Evolutionary conservation across 208 protist genomes (phyloP), one percentile per base, ranked within the genome.

Genomic region (Wallacemonas sp.): DNA sequence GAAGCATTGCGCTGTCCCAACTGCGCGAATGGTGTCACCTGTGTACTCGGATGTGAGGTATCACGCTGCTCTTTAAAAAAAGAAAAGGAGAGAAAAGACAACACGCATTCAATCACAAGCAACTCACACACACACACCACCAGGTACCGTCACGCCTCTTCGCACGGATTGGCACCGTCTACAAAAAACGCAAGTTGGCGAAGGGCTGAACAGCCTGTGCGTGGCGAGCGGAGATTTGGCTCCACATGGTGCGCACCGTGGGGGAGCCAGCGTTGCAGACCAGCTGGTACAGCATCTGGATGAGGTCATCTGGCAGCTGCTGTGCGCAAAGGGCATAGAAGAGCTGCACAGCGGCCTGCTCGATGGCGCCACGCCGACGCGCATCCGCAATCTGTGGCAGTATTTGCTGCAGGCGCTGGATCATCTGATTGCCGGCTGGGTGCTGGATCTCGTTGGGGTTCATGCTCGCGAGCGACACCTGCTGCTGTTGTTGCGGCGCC

Each of bases 181-280:
- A 88, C 59, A 92, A 37, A 58, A 84, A 92, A 37, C 78, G 76
- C 41, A 89, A 66, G 38, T 85, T 83, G 27, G 68, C 38, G 66
- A 85, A 87, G 3, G 46, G 59, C 53, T 86, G 81, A 21, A 89
- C 63, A 6, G 44, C 72, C n/a, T 74, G 66, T 34, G 69, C 68
- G 54, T 85, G 73, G 6, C 57, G 65, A 34, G 83, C 53, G 17
- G 67, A 57, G 15, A 91, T 46, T 27, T 84, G 64, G 13, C 59
- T 24, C 85, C 85, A 91, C 39, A 55, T 68, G 60, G 65, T 76
- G 26, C 79, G 59, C 24, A 69, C 68, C 10, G 37, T 46, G 5
- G 72, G 76, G 34, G 81, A 81, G 21, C 79, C 81, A 5, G 69
- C 65, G 5, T 32, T 63, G 39, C 77, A 74, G 27, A 79, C 76